Base-by-base conservation (phyloP, 768 basidiomycete species). In the Tephrocybe sp. region DNA sequence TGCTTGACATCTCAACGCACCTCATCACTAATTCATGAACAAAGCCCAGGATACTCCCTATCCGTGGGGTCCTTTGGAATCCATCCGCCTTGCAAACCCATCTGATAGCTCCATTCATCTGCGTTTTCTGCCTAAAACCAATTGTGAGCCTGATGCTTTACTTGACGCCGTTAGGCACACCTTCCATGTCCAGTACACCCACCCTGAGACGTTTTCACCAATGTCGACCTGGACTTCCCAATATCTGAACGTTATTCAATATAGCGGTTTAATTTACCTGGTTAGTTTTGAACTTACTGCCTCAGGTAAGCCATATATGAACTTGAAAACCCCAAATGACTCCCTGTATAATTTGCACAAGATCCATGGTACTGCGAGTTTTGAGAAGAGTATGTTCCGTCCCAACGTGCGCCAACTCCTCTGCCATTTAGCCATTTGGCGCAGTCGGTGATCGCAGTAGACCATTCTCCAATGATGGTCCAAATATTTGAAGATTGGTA, bases 181-280 rank as follows among this genome's bases (percentile, higher is more conserved):
- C 77, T 88, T 89, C 87, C 87, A 89, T 6, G 87, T 81, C 85
- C 86, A 88, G 56, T 76, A 87, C 4, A 86, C 71, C 87, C 87
- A 89, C 16, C 87, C 86, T 39, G 81, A 76, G 12, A 84, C 76
- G 31, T 72, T 72, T 67, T 92, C 90, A 17, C 85, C 89, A 45
- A 88, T 75, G 51, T 78, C 79, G 12, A 85, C 81, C 66, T 92
- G 91, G 4, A 83, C 84, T 61, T 93, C 90, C 78, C 85, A 93
- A 57, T 87, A 90, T 62, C 82, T 84, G 36, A 8, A 49, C 11
- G 42, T 35, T 41, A 16, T 17, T 23, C 9, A 16, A 36, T 26
- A 1, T 22, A 22, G 8, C 13, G 11, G 10, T 20, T 23, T 20
- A 9, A 17, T 19, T 36, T 4, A 17, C 7, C 31, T 38, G 42